Base-by-base conservation (phyloP, 31 red algal species). In the Endocladia muricata region DNA sequence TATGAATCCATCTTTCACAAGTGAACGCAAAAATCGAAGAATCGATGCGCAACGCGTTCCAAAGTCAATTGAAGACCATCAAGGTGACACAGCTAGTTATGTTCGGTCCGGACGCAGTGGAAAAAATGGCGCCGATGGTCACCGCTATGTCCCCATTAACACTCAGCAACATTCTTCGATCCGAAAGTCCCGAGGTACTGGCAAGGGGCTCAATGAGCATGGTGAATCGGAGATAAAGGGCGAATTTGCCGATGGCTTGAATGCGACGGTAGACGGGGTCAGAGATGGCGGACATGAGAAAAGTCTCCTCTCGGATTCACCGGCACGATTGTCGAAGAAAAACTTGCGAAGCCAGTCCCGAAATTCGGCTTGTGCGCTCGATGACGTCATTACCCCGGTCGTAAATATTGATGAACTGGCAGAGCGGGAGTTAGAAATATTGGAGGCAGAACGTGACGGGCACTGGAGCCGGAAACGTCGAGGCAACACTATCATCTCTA, bases 21-120 rank as follows among this genome's bases (percentile, higher is more conserved):
- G 76, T 34, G 85, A 89, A 66, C 73, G 85, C 44, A 72, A 79
- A 11, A 76, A 74, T 28, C 34, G 41, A 22, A 73, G 4, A 41
- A 55, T 49, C 21, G 35, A 32, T 3, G 41, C 30, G 66, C 49
- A 61, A 26, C 43, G 55, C 17, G 56, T 36, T 17, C 55, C 58
- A 13, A 79, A 77, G 26, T 64, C 69, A 7, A 28, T 83, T 17
- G 86, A 82, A 78, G 86, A 90, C 36, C 57, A 90, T 55, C 77
- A 90, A 71, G 86, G 77, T 34, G 86, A 90, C 37, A 82, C 77
- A 51, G 86, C 86, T 0, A 90, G 86, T 58, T 90, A 61, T 58
- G 61, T 90, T 58, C 59, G 86, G 3, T 71, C 81, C 55, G 35
- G 60, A 1, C 69, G 62, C 5, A 5, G 30, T 2, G 49, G 48